These are phyloP conservation scores for Neofusicoccum laricinum DNA, from an alignment of 2,329 filamentous ascomycete genomes.

Conservation along the genomic window DNA sequence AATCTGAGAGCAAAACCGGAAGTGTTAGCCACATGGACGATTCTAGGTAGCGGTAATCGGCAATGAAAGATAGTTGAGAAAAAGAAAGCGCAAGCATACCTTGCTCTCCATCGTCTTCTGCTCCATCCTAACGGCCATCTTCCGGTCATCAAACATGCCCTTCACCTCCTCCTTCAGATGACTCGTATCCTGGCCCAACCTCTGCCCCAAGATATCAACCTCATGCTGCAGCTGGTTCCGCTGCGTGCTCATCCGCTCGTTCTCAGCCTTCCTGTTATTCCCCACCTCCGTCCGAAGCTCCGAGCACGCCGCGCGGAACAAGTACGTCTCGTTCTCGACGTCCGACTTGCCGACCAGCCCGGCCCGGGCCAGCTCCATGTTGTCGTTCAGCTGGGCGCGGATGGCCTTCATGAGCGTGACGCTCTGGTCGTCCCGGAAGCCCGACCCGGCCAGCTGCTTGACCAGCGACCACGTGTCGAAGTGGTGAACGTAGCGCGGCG, in stretches of 20 bases:
- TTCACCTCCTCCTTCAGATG: conserved; percentile 87
- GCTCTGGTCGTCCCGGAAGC: conserved; percentile 72
- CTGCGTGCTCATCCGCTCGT: conserved; percentile 79
- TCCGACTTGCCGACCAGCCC: conserved; percentile 86
- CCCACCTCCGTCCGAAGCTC: conserved; percentile 86
- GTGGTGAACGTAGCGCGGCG: conserved; percentile 85
- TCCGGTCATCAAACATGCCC: conserved; percentile 93
- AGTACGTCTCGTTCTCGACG: conserved; percentile 81
- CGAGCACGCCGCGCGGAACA: conserved; percentile 90
- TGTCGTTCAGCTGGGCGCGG: conserved; percentile 69
- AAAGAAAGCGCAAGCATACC: conserved; percentile 45
- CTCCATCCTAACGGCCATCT: conserved; percentile 86
- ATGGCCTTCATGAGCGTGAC: conserved; percentile 91
- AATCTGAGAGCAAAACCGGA: conserved; percentile 53
- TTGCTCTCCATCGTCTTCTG: conserved; percentile 80
- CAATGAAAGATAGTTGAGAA: background rate
- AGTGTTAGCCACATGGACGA: background rate
- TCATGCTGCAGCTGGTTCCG: conserved; percentile 87
- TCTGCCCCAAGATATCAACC: conserved; percentile 86
- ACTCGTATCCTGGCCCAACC: conserved; percentile 76
- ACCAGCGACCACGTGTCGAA: conserved; percentile 94
- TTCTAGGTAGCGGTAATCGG: too few relatives aligned
- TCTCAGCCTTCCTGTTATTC: conserved; percentile 70
- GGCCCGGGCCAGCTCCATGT: conserved; percentile 76
- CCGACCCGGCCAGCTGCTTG: conserved; percentile 68